Evolutionary conservation across 2,329 filamentous ascomycete species (phyloP).

Genomic region (Graphiopsis chlorocephala): DNA sequence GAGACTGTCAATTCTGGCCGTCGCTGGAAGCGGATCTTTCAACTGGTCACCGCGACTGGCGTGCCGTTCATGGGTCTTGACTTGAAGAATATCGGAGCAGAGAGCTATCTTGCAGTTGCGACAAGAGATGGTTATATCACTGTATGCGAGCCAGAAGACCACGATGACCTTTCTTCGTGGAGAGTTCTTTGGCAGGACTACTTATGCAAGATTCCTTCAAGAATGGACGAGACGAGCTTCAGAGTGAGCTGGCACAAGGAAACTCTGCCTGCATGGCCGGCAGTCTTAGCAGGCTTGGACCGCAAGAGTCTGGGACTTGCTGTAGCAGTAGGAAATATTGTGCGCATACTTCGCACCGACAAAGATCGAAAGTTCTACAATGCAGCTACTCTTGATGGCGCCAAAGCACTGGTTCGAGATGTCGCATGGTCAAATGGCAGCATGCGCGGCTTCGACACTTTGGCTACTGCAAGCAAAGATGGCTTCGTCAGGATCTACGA

Average conservation of each 20-base stretch:
- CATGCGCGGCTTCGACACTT: slow-evolving; percentile 81
- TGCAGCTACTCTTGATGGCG: slow-evolving; percentile 70
- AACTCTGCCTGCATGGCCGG: slow-evolving; percentile 72
- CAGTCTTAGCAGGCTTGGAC: slow-evolving; percentile 76
- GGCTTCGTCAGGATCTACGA: slow-evolving; percentile 87
- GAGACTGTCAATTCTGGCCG: slow-evolving; percentile 71
- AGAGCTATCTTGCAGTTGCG: slow-evolving; percentile 82
- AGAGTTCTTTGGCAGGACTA: slow-evolving; percentile 71
- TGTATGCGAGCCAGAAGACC: slow-evolving; percentile 80
- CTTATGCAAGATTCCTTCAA: slow-evolving; percentile 65
- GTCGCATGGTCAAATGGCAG: slow-evolving; percentile 91
- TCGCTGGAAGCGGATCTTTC: slow-evolving; percentile 71
- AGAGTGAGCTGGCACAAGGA: slow-evolving; percentile 86
- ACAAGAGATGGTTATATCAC: slow-evolving; percentile 77
- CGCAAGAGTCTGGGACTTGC: slow-evolving; percentile 76
- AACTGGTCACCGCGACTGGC: slow-evolving; percentile 65
- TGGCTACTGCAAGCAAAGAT: slow-evolving; percentile 91
- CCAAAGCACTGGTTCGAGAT: slow-evolving; percentile 73
- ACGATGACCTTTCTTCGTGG: slow-evolving; percentile 77
- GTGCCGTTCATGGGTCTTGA: slow-evolving; percentile 74
- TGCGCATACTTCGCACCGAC: slow-evolving; percentile 79
- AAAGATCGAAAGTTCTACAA: slow-evolving; percentile 77
- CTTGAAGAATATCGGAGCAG: slow-evolving; percentile 78
- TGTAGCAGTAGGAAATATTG: slow-evolving; percentile 79
- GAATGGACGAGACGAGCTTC: slow-evolving; percentile 86